Evolutionary conservation across 305 asterid genomes (phyloP), one percentile per base, ranked within the genome.

Genomic region (Fraxinus sp.): DNA sequence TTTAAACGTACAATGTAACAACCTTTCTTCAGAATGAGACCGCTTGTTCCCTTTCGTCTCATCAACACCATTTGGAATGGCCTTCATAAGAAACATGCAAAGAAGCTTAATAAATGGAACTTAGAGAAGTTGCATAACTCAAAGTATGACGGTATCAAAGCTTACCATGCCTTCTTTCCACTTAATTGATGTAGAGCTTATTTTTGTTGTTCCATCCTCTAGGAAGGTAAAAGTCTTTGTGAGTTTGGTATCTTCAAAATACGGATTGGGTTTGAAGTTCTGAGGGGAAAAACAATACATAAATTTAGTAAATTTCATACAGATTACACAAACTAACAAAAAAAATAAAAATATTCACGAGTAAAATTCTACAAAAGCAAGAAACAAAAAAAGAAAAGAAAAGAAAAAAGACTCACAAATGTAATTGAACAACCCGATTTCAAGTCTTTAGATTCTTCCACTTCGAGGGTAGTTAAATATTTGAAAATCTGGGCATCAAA

Each of bases 151-250:
- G 9, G 57, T 22, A 16, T n/a, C 9, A 75, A n/a, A 30, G 37
- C 77, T 35, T 55, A 83, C 85, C 85, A 46, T 43, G 79, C 85
- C 82, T 46, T 83, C 79, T 68, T 83, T 83, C 85, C 85, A 83
- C 55, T 68, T 83, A 64, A 83, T 83, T 35, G 79, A 9, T 49
- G 85, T 78, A 55, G 78, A 78, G 74, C 76, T 83, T 11, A 71
- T 70, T 11, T 72, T 77, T 16, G 62, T 57, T 10, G 85, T 71
- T 78, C 79, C 85, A 16, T 83, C 75, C 28, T 83, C 82, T 7
- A 49, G 32, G 75, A 78, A 83, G n/a, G 75, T 41, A 75, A 43
- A 33, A 46, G 82, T 78, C 82, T 83, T 83, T 32, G 79, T 78
- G 33, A 83, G 79, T 77, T 83, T 83, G 16, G 66, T 20, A 70